Evolutionary conservation across 23 red algal species (phyloP), one percentile per base, ranked within the genome.

Genomic region (Gracilaria caudata): DNA sequence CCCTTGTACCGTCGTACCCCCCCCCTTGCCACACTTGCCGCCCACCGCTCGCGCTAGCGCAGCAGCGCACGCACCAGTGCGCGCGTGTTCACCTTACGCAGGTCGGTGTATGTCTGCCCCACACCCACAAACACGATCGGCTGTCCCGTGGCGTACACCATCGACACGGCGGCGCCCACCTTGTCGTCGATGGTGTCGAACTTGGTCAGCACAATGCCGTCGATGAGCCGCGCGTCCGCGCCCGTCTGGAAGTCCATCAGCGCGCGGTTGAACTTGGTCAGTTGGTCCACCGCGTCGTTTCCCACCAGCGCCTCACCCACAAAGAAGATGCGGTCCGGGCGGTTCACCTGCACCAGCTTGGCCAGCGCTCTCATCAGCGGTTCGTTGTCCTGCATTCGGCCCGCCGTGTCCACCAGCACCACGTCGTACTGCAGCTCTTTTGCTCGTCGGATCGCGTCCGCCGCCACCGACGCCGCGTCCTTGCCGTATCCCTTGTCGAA

Each of bases 381-480:
- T 44, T 94, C 97, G 66, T 99, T 99, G 72, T 99, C 70, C 81
- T 99, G 97, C 97, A 99, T 99, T 9, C 97, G 84, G 8, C 97
- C 97, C 0, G 97, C 97, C 3, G 97, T 99, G 73, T 99, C 97
- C 30, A 99, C 86, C 34, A 99, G 71, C 40, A 99, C 88, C 41
- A 99, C 97, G 76, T 99, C 97, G 26, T 46, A 28, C 13, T 66
- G 60, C 29, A 84, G 36, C 66, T 99, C 86, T 5, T 41, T 40
- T 43, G 93, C 97, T 24, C 77, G 86, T 35, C 85, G 86, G 55
- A 95, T 91, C 34, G 97, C 97, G 40, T 93, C 89, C 0, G 65
- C 56, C 58, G 97, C 97, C 12, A 99, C 92, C 20, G 58, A 63
- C 38, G 97, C 87, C 43, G 97, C 86, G 65, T 99, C 97, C 29